These are phyloP conservation scores for Coelastrella sp. DNA, from an alignment of 139 green algal genomes.

Conservation along the genomic window DNA sequence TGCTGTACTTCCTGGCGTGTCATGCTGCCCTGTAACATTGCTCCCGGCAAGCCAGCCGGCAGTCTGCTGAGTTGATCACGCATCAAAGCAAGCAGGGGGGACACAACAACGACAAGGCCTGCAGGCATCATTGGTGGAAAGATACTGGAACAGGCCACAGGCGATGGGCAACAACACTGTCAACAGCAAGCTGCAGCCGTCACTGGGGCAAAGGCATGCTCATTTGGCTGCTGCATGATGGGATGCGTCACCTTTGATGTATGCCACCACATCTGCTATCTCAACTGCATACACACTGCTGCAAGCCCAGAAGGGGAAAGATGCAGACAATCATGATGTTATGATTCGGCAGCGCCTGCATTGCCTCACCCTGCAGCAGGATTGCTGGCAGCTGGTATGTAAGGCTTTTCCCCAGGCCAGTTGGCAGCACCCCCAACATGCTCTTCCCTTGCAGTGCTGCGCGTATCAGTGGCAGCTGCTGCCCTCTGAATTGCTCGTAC, in stretches of 20 bases:
- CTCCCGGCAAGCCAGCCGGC: constrained; percentile 76
- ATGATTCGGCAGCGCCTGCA: no score
- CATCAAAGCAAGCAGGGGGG: constrained; percentile 94
- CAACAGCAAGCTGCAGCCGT: constrained; percentile 3
- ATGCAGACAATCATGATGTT: neutral
- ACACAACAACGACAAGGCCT: constrained; percentile 88
- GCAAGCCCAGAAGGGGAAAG: neutral
- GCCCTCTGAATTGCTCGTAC: constrained; percentile 76
- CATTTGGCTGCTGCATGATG: neutral
- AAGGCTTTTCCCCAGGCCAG: constrained; percentile 92
- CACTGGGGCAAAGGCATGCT: neutral
- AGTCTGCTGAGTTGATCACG: constrained; percentile 88
- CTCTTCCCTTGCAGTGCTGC: constrained; percentile 74
- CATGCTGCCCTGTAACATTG: constrained; percentile 81
- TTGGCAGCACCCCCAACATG: constrained; percentile 91
- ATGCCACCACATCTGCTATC: no score
- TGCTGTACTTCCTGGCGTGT: constrained; percentile 38
- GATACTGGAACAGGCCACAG: neutral
- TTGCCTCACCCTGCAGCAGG: constrained; percentile 71
- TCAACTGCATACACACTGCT: no score
- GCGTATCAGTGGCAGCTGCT: constrained; percentile 82
- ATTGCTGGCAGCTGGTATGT: constrained; percentile 93
- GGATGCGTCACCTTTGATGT: neutral
- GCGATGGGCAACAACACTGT: neutral
- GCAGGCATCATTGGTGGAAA: neutral